Evolutionary conservation across 148 eudicot species (phyloP), one percentile per base, ranked within the genome.

Genomic region (Vaccinium corymbosum): DNA sequence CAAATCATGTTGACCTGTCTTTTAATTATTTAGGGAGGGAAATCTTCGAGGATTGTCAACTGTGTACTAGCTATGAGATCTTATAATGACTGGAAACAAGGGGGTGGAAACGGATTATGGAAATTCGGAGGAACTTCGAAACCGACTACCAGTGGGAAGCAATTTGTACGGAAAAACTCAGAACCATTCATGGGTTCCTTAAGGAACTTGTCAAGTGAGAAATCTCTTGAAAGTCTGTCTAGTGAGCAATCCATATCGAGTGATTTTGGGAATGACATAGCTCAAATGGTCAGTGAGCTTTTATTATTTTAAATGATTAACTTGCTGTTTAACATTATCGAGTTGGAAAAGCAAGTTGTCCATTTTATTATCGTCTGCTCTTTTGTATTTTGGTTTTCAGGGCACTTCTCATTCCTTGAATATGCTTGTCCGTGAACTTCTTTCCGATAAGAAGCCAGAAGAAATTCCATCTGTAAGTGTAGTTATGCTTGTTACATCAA

Each of bases 11-110:
- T 68, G 32, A 49, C 42, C 25, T 2, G 8, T 68, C 51, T 78
- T 70, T 15, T 79, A 49, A 86, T 50, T 83, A 76, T 61, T 32
- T 79, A 96, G 99, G 99, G 98, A 86, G 99, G 99, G 42, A 92
- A 94, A 86, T 86, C 94, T 48, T 90, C 95, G 70, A 92, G 97
- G 88, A 88, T 96, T 46, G 94, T 94, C 81, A 91, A 88, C 83
- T 94, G 97, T 88, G 92, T 94, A 29, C 89, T 94, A 14, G 98
- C 94, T 27, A 82, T 94, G 87, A 96, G 90, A 87, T 88, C 94
- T 46, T 94, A 87, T 71, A 66, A 84, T 66, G 95, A 94, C 2
- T 91, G 96, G 95, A 95, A 94, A 89, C 86, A 88, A 83, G 88
- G 89, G 72, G 98, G 98, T 80, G 94, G 93, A 48, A 87, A 13